Conservation (phyloP, 2,329 filamentous ascomycete genomes). For the Aspergillus tubingensis region DNA sequence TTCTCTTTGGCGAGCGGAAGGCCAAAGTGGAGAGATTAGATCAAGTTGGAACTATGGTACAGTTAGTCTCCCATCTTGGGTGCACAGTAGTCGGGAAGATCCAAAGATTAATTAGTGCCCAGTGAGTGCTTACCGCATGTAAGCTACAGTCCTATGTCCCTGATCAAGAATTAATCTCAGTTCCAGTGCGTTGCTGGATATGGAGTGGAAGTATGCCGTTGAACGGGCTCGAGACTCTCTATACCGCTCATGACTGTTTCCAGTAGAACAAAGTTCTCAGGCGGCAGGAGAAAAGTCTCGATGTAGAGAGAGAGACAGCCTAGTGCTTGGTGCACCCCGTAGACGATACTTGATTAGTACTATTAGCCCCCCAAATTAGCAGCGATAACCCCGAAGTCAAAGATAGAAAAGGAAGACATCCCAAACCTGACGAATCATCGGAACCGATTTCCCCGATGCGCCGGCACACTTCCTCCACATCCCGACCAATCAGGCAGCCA, state of each 20-base stretch:
- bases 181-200: neutral
- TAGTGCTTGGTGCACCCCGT: too few species aligned
- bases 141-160: neutral
- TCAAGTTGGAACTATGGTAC: neutral
- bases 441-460: neutral
- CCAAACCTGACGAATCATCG: constrained; percentile 13
- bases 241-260: too few species aligned
- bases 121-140: neutral
- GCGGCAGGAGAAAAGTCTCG: too few species aligned
- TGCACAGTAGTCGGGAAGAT: neutral
- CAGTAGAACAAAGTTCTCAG: too few species aligned
- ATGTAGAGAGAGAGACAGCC: too few species aligned
- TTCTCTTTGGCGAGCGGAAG: constrained; percentile 5
- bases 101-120: neutral
- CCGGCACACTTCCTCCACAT: neutral
- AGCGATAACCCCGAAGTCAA: neutral
- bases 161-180: neutral
- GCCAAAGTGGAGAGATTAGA: constrained; percentile 9
- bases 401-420: neutral
- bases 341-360: too few species aligned
- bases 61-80: too few species aligned
- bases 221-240: too few species aligned
- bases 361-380: neutral
- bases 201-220: too few species aligned
- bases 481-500: neutral